Evolutionary conservation across 352 stramenopile species (phyloP).

Genomic region (Aphanomyces cochlioides): DNA sequence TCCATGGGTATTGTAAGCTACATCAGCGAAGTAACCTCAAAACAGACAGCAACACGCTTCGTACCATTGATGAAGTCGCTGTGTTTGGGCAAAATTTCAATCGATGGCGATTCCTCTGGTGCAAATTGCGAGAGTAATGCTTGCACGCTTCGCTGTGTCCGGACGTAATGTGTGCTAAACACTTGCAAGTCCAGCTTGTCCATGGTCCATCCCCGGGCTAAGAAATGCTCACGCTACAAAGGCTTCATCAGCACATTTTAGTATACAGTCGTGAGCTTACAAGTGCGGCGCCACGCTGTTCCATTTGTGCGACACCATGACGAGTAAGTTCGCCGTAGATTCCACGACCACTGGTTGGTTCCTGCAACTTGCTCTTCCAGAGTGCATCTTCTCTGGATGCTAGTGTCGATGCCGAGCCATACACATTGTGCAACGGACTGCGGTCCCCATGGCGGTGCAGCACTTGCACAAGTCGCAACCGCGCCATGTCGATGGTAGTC

Average conservation of each 20-base stretch:
- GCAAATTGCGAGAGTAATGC: constrained; percentile 55
- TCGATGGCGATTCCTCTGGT: constrained; percentile 33
- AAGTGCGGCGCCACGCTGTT: constrained; percentile 43
- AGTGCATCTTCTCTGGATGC: constrained; percentile 44
- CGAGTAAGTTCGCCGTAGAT: constrained; percentile 53
- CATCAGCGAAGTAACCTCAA: neutral
- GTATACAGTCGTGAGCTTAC: constrained; percentile 32
- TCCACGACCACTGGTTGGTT: neutral
- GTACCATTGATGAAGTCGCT: constrained; percentile 80
- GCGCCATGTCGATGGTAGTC: constrained; percentile 3
- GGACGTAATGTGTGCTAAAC: constrained; percentile 45
- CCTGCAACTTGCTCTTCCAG: constrained; percentile 49
- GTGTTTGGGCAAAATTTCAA: constrained; percentile 59
- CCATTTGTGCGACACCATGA: constrained; percentile 67
- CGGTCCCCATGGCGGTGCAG: constrained; percentile 78
- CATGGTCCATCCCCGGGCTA: constrained; percentile 20
- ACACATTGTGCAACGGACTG: constrained; percentile 71
- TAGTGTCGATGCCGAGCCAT: constrained; percentile 25
- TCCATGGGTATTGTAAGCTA: constrained; percentile 3
- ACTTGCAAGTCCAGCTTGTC: constrained; percentile 3
- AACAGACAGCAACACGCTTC: neutral
- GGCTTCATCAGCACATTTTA: neutral
- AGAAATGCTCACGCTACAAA: constrained; percentile 1
- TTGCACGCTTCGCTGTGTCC: constrained; percentile 76
- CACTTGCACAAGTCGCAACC: constrained; percentile 71